A percentile compares a stretch with the other conserved stretches of the same genome.
Evolutionary conservation across 1,284 basidiomycete species (phyloP).

Genomic region (Puccinia novopanici): DNA sequence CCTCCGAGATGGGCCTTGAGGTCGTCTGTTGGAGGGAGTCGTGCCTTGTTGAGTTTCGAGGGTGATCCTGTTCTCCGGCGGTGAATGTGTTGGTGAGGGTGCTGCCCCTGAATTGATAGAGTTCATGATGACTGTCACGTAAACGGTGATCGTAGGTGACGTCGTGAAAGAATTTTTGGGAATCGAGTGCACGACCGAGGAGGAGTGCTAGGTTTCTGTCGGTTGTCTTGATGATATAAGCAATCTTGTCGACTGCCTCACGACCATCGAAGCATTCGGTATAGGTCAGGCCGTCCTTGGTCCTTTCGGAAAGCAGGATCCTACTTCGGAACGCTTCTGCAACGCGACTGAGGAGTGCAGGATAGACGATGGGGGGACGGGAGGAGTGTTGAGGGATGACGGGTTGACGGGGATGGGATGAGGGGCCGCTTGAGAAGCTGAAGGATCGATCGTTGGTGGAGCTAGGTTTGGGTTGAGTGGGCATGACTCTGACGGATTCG

Average conservation of each 20-base stretch:
- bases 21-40: constrained; percentile 52
- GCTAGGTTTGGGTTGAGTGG: constrained; percentile 35
- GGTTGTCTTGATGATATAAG: constrained; percentile 96
- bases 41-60: constrained; percentile 24
- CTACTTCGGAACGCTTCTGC: constrained; percentile 88
- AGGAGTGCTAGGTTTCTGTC: constrained; percentile 93
- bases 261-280: constrained; percentile 94
- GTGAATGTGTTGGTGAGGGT: constrained; percentile 68
- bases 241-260: constrained; percentile 92
- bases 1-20: constrained; percentile 58
- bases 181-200: constrained; percentile 89
- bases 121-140: constrained; percentile 80
- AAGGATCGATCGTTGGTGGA: constrained; percentile 38
- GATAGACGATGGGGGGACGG: constrained; percentile 77
- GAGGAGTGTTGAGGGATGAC: not conserved
- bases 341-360: constrained; percentile 88
- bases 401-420: constrained; percentile 58
- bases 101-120: constrained; percentile 80
- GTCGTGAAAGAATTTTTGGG: constrained; percentile 99
- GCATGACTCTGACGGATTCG: constrained; percentile 47
- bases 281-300: constrained; percentile 94
- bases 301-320: constrained; percentile 73
- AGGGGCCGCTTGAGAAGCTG: constrained; percentile 34
- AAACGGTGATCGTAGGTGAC: constrained; percentile 97
- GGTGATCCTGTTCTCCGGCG: constrained; percentile 51